Conservation (phyloP, 768 basidiomycete genomes). For the Termitomyces sp. region DNA sequence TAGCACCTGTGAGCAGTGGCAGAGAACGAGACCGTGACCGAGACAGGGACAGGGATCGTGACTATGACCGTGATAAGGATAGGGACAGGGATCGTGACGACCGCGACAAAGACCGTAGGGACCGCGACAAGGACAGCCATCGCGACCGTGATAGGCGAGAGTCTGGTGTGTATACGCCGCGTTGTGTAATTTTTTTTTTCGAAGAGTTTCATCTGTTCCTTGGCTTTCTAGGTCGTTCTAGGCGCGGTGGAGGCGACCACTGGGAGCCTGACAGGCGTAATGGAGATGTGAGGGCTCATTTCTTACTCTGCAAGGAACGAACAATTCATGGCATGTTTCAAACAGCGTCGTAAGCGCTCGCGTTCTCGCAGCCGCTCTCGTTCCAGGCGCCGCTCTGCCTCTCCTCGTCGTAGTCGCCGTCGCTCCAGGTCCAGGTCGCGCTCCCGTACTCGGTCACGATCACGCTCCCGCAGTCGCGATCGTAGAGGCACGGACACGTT, state of each 20-base stretch:
- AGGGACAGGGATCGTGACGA: constrained; percentile 35
- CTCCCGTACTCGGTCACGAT: constrained; percentile 42
- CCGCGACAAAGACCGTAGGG: constrained; percentile 31
- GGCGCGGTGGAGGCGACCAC: constrained; percentile 61
- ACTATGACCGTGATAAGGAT: constrained; percentile 30
- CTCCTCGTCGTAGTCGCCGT: constrained; percentile 59
- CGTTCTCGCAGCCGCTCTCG: constrained; percentile 67
- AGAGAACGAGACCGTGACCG: constrained; percentile 44
- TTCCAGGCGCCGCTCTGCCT: constrained; percentile 64
- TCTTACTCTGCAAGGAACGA: neutral
- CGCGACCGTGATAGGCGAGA: constrained; percentile 52
- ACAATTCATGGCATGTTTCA: constrained; percentile 2
- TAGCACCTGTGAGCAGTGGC: constrained; percentile 33
- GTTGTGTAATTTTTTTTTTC: constrained; percentile 4
- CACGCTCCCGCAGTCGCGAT: constrained; percentile 49
- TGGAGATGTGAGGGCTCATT: constrained; percentile 46
- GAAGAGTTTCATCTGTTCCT: neutral
- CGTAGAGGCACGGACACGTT: constrained; percentile 62
- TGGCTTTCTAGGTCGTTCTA: constrained; percentile 27
- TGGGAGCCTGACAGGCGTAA: constrained; percentile 83
- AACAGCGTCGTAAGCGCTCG: constrained; percentile 65
- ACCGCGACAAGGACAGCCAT: constrained; percentile 47
- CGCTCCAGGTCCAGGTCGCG: constrained; percentile 61
- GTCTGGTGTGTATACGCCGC: constrained; percentile 35
- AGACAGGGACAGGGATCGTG: constrained; percentile 39